Evolutionary conservation across 768 basidiomycete genomes (phyloP).

Genomic region (Boletales sp.): DNA sequence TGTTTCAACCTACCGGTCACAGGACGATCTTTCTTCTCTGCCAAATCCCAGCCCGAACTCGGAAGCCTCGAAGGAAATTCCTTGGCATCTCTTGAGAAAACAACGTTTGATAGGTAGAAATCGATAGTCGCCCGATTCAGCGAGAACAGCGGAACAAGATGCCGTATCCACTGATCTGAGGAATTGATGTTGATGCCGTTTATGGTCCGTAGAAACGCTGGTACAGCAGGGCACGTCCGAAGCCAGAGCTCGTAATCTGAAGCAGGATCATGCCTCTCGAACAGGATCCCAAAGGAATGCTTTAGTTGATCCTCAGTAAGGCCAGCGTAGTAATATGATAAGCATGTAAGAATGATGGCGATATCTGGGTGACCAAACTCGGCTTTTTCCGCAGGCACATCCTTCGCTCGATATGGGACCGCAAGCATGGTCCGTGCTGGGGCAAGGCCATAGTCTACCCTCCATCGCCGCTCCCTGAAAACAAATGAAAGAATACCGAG

Average conservation of each 20-base stretch:
- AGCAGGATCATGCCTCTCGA: slow-evolving; percentile 15
- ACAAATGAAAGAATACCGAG: slow-evolving; percentile 16
- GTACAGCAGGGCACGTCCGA: slow-evolving; percentile 24
- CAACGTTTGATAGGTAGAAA: slow-evolving; percentile 44
- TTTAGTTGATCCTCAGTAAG: slow-evolving; percentile 16
- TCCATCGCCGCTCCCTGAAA: slow-evolving; percentile 23
- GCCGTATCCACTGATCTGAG: slow-evolving; percentile 21
- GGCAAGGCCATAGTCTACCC: slow-evolving; percentile 24
- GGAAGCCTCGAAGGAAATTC: slow-evolving; percentile 20
- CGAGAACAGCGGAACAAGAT: slow-evolving; percentile 33
- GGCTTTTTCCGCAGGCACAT: slow-evolving; percentile 18
- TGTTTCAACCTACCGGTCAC: slow-evolving; percentile 1
- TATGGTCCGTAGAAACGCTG: slow-evolving; percentile 27
- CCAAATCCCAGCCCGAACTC: slow-evolving; percentile 11
- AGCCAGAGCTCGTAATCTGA: slow-evolving; percentile 19
- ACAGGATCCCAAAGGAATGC: slow-evolving; percentile 11
- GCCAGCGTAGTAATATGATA: slow-evolving; percentile 24
- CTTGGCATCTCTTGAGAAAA: slow-evolving; percentile 42
- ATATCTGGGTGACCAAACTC: slow-evolving; percentile 29
- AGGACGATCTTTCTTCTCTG: neutral
- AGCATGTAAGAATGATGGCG: slow-evolving; percentile 8
- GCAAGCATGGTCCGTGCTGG: slow-evolving; percentile 16
- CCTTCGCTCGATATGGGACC: slow-evolving; percentile 28
- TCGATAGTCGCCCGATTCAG: slow-evolving; percentile 27
- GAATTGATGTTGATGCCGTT: slow-evolving; percentile 44